Conservation (phyloP, 208 protist species). For the Wallacemonas sp. region DNA sequence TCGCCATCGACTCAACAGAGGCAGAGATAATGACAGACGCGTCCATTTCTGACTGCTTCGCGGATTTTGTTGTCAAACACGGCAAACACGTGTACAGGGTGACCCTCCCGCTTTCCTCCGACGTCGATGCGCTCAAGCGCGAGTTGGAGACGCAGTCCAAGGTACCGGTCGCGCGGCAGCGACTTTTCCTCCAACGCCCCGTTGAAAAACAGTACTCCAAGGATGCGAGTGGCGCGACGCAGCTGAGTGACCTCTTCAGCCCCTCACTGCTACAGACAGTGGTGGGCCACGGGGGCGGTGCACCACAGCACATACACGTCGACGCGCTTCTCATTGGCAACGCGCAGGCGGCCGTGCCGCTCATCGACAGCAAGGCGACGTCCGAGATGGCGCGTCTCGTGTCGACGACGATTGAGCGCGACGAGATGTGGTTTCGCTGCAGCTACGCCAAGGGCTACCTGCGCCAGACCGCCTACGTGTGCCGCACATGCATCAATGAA, state of each 20-base stretch:
- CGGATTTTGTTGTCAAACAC: conserved; percentile 26
- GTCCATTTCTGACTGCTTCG: background rate
- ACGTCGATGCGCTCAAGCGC: conserved; percentile 51
- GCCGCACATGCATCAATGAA: conserved; percentile 71
- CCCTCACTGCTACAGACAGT: conserved; percentile 19
- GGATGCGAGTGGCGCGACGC: conserved; percentile 34
- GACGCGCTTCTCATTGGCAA: conserved; percentile 70
- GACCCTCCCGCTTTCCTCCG: conserved; percentile 31
- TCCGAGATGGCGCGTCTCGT: conserved; percentile 72
- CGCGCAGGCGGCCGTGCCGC: conserved; percentile 24
- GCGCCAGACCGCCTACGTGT: conserved; percentile 78
- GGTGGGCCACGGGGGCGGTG: conserved; percentile 19
- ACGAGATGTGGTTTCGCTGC: conserved; percentile 72
- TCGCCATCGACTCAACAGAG: too few relatives aligned
- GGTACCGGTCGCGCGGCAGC: conserved; percentile 53
- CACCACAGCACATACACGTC: conserved; percentile 46
- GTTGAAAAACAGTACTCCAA: conserved; percentile 40
- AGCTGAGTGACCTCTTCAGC: conserved; percentile 42
- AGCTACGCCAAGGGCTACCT: conserved; percentile 75
- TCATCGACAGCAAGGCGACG: conserved; percentile 53
- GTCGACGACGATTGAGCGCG: conserved; percentile 63
- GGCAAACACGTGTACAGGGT: conserved; percentile 19
- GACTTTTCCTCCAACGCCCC: conserved; percentile 66
- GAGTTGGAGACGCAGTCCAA: conserved; percentile 40
- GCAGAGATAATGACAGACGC: background rate